These are phyloP conservation scores for Neonothopanus nambi DNA, from an alignment of 1,284 basidiomycete species.

Conservation along the genomic window DNA sequence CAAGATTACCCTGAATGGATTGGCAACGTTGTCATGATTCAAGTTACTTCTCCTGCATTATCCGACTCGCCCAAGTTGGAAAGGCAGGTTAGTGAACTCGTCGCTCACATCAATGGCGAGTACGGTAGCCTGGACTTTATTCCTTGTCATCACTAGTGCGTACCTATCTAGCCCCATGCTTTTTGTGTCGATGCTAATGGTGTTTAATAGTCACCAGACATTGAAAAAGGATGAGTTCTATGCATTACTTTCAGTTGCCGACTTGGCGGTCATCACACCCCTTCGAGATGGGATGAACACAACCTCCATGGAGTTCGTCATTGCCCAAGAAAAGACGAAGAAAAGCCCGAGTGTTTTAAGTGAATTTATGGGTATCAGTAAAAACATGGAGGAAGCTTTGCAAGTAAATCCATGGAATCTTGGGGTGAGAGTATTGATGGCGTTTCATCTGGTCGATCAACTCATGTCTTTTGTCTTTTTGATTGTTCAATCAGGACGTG, in stretches of 20 bases:
- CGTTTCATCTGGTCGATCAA: slow-evolving; percentile 5
- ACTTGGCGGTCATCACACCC: slow-evolving; percentile 94
- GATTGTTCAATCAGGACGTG: slow-evolving; percentile 79
- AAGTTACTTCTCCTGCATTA: slow-evolving; percentile 91
- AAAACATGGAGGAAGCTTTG: slow-evolving; percentile 80
- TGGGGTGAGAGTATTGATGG: slow-evolving; percentile 48
- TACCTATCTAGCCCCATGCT: slow-evolving; percentile 19
- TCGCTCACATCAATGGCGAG: slow-evolving; percentile 96
- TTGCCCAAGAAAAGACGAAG: slow-evolving; percentile 75
- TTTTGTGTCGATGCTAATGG: not conserved
- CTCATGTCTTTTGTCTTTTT: slow-evolving; percentile 8
- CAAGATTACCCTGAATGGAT: slow-evolving; percentile 96
- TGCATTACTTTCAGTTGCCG: slow-evolving; percentile 92
- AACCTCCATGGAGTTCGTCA: slow-evolving; percentile 89
- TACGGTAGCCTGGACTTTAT: slow-evolving; percentile 96
- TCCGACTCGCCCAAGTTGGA: slow-evolving; percentile 95
- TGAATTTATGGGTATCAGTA: slow-evolving; percentile 97
- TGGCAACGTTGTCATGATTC: slow-evolving; percentile 81
- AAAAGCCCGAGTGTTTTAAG: slow-evolving; percentile 89
- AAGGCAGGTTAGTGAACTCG: slow-evolving; percentile 91
- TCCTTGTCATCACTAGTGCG: slow-evolving; percentile 97
- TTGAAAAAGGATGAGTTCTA: slow-evolving; percentile 99
- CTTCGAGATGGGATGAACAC: slow-evolving; percentile 99
- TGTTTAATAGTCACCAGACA: slow-evolving; percentile 80
- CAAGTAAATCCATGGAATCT: slow-evolving; percentile 91